Base-by-base conservation (phyloP, 179 eudicot genomes). In the Pouteria campechiana region DNA sequence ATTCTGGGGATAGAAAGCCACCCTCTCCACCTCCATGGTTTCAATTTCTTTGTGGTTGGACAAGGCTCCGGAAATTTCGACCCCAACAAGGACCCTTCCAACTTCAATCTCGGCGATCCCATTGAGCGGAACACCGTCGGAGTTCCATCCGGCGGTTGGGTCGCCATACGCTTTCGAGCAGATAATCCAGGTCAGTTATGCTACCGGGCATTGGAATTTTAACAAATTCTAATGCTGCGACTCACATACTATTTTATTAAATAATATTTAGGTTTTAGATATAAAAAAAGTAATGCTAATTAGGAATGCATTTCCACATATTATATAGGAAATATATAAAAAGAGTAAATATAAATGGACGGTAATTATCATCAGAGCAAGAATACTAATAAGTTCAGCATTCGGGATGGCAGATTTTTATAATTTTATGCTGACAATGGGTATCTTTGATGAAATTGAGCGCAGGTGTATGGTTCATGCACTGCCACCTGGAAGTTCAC, bases 401-500 rank as follows among this genome's bases (percentile, higher is more conserved):
- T n/a, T n/a, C n/a, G n/a, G n/a, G n/a, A n/a, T n/a, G n/a, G n/a
- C n/a, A n/a, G n/a, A n/a, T n/a, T n/a, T n/a, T n/a, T n/a, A n/a
- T n/a, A n/a, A n/a, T n/a, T n/a, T n/a, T n/a, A n/a, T n/a, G n/a
- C n/a, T n/a, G n/a, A n/a, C n/a, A n/a, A n/a, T n/a, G n/a, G n/a
- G n/a, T 21, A 2, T 2, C 36, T 32, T 16, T 13, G 2, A 3
- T 1, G n/a, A 4, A 5, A 15, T 2, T 16, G 7, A 37, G 3
- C 39, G 17, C 7, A 62, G 71, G 71, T 4, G 71, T 59, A 1
- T 78, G 86, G 86, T 74, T 78, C 49, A 78, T 78, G 86, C 81
- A 78, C 40, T 78, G 86, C 36, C 87, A 74, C 37, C 47, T 70
- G 16, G 86, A 78, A 57, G 86, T 74, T 0, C 86, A 78, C 31